Evolutionary conservation across 257 asterid species (phyloP), one percentile per base, ranked within the genome.

Genomic region (Verbascum thapsus): DNA sequence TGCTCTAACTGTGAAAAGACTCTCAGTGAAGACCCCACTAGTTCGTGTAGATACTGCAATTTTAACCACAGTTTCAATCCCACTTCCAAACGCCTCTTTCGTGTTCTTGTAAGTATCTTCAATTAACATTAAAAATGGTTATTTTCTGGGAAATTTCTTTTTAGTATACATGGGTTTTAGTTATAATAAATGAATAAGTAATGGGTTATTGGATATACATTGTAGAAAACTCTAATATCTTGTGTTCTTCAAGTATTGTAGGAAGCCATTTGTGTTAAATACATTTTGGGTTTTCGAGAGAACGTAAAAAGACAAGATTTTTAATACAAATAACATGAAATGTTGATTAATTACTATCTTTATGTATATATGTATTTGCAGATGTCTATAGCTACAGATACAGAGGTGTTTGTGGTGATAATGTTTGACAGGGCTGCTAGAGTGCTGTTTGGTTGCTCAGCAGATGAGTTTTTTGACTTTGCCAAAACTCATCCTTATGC

Each of bases 341-440:
- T 26, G 5, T 26, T 26, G 15, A 39, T n/a, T 1, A n/a, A n/a
- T n/a, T n/a, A n/a, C n/a, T n/a, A n/a, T n/a, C n/a, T n/a, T n/a
- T n/a, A n/a, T n/a, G n/a, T n/a, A n/a, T n/a, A n/a, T n/a, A n/a
- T 53, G 18, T 45, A 40, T 70, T 71, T 79, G 81, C 87, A 91
- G 96, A 50, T 88, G 78, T 91, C 96, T 13, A 72, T 88, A 67
- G 96, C 95, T 62, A 86, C 95, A 1, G 94, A 86, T 39, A 75
- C 79, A 18, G 70, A 73, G 77, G 96, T 81, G 44, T 74, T 77
- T 58, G 89, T 74, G 76, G 96, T 86, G 73, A 75, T 85, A 68
- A 84, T 91, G 98, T 91, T 91, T 75, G 95, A 91, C 61, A 80
- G 95, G 72, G 95, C 79, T 12, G 98, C 96, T 3, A 82, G 76